Evolutionary conservation across 148 eudicot genomes (phyloP), one percentile per base, ranked within the genome.

Genomic region (Rhododendron ovatum): DNA sequence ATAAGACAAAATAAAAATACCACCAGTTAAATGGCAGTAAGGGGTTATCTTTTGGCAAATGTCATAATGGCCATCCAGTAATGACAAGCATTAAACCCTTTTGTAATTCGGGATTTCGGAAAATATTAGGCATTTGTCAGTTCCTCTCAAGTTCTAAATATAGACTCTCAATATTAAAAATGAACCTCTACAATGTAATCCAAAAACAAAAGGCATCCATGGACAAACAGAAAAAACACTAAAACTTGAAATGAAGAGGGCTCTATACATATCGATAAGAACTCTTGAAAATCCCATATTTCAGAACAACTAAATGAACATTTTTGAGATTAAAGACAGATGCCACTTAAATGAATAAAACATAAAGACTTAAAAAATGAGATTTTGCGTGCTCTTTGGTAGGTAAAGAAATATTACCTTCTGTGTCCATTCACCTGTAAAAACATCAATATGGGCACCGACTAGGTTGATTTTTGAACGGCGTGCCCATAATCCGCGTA

Each of bases 341-440:
- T 50, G 28, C 57, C 22, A 67, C 78, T 61, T 1, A 12, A 84
- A 73, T 50, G 80, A 50, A 84, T 28, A 71, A 73, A 51, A 1
- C 9, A 55, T 3, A 55, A 53, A 55, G 47, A 37, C 59, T 53
- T 57, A 18, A 20, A 80, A 80, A 80, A 13, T 65, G 51, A 83
- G 78, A 67, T 71, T 20, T 18, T 43, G 51, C 55, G 83, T 61
- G 75, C 35, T n/a, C 24, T 57, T 51, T 22, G 30, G 45, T 39
- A 43, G 81, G 51, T 78, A 50, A 65, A 35, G 55, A 51, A 82
- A n/a, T 14, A 33, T 20, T 89, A 96, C 99, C 98, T 94, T 97
- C 84, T 97, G 99, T 78, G 99, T 97, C 99, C 99, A 97, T 93
- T 95, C 98, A 89, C 99, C 99, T 12, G 98, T 92, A 89, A 97